Evolutionary conservation across 2,329 filamentous ascomycete species (phyloP).

Genomic region (Colletotrichum viniferum): DNA sequence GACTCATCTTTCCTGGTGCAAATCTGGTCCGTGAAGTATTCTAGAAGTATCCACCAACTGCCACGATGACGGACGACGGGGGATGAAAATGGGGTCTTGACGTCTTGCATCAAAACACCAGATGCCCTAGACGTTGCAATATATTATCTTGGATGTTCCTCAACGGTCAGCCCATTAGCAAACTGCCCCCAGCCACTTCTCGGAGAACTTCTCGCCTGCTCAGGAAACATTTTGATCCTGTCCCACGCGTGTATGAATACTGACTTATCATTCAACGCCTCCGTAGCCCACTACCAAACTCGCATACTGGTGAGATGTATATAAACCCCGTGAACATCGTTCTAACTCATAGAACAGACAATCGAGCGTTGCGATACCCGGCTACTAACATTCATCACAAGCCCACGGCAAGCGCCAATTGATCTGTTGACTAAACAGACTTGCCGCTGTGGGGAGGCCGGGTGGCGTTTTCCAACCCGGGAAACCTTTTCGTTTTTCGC

Average conservation of each 20-base stretch:
- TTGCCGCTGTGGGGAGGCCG: no score
- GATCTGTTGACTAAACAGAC: no score
- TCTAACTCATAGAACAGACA: neutral
- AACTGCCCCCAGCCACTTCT: no score
- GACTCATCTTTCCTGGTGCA: accelerated
- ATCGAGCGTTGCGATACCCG: no score
- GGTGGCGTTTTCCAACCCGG: no score
- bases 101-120: accelerated
- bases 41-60: accelerated
- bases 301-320: neutral
- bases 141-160: neutral
- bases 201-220: neutral
- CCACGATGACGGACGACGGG: accelerated
- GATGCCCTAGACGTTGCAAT: accelerated
- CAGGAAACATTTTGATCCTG: neutral
- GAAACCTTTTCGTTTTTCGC: neutral
- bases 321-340: neutral
- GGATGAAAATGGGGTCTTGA: accelerated
- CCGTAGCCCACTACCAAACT: no score
- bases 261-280: no score
- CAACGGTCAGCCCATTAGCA: no score
- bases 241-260: neutral
- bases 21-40: neutral
- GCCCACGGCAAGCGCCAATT: no score
- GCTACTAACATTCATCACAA: no score